These are phyloP conservation scores for Boletus fagicola DNA, from an alignment of 768 basidiomycete species.

Conservation along the genomic window DNA sequence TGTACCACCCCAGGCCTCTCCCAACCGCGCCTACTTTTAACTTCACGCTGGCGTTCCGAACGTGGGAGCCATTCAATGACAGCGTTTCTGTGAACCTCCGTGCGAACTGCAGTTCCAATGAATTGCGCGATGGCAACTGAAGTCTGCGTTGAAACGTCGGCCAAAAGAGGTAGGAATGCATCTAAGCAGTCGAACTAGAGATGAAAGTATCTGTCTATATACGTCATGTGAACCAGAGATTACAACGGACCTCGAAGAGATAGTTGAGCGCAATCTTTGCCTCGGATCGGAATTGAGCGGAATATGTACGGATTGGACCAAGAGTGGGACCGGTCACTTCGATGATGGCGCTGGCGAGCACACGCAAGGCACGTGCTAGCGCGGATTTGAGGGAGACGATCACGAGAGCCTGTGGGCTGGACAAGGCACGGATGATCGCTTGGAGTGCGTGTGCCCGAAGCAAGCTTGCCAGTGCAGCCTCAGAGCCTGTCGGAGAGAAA, in stretches of 20 bases:
- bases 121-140: conserved; percentile 58
- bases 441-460: conserved; percentile 56
- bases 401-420: conserved; percentile 37
- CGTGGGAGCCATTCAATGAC: conserved; percentile 65
- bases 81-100: conserved; percentile 44
- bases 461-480: conserved; percentile 55
- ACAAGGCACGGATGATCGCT: conserved; percentile 62
- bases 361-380: conserved; percentile 60
- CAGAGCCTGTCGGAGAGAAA: conserved; percentile 47
- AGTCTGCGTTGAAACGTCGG: conserved; percentile 40
- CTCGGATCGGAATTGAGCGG: conserved; percentile 42
- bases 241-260: conserved; percentile 53
- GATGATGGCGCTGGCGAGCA: conserved; percentile 56
- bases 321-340: conserved; percentile 69
- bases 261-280: conserved; percentile 57
- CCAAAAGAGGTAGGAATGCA: conserved; percentile 62
- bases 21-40: conserved; percentile 68
- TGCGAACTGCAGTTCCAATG: conserved; percentile 51
- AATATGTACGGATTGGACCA: conserved; percentile 51
- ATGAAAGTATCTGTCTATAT: not conserved
- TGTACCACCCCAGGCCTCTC: conserved; percentile 52
- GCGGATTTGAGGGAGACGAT: conserved; percentile 48
- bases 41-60: conserved; percentile 51
- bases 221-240: not conserved
- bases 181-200: conserved; percentile 59